Evolutionary conservation across 495 filamentous ascomycete species (phyloP), one percentile per base, ranked within the genome.

Genomic region (Penicillium steckii): DNA sequence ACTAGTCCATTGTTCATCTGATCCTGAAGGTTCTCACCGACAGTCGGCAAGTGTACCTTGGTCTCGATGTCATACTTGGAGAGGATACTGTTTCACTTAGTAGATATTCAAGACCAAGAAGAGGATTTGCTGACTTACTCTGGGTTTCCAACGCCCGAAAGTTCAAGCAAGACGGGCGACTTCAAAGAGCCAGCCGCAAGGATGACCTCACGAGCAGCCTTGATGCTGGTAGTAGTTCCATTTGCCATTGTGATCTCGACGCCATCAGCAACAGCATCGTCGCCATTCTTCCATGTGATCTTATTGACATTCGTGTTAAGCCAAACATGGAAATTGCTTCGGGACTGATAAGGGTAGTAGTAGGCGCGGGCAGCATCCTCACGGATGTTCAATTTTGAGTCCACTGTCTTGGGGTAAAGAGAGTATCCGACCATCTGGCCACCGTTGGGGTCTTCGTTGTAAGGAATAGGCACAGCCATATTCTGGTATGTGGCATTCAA

Each of bases 351-450:
- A 17, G 60, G 64, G 13, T 53, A 53, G 23, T 66, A 61, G 43
- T 54, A 57, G 8, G 60, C 65, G 12, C 59, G 56, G 25, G 64
- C 56, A 23, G 58, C 58, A 56, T 63, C 64, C 43, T 60, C 60
- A 10, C 55, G 55, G 25, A 68, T 64, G 45, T 59, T 65, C 23
- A 60, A 35, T 9, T 50, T 35, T 1, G 52, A 60, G 40, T 63
- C 50, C 8, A 63, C 53, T 1, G 60, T 63, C 53, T 51, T 54
- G 9, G 60, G 60, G 25, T 52, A 63, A 9, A 63, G 45, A 13
- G 52, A 30, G 35, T 52, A 63, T 23, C 60, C 60, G 13, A 60
- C 17, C 60, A 63, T 63, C 44, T 60, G 35, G n/a, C 60, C 60
- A 25, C 56, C 50, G 24, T 63, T 63, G 25, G 53, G 44, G 17